A percentile compares a stretch with the other conserved stretches of the same genome.
These are phyloP conservation scores for Russula abietina DNA, from an alignment of 768 basidiomycete species.

Conservation along the genomic window DNA sequence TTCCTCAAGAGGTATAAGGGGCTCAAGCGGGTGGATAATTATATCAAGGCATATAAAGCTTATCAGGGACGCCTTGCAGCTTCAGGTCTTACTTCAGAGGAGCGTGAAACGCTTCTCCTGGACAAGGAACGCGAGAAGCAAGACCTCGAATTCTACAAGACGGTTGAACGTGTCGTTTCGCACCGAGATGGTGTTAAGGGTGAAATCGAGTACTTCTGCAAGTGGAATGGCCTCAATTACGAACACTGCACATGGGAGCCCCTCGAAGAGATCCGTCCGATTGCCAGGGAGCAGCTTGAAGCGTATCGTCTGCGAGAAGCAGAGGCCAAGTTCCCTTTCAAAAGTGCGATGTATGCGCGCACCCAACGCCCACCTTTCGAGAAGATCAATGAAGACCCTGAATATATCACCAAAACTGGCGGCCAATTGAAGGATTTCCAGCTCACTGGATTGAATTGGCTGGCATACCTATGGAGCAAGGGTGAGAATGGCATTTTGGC, in stretches of 20 bases:
- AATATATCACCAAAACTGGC: conserved; percentile 71
- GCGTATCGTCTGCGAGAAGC: conserved; percentile 72
- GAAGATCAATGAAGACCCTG: conserved; percentile 83
- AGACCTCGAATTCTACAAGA: conserved; percentile 84
- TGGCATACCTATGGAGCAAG: conserved; percentile 93
- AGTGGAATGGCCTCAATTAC: conserved; percentile 92
- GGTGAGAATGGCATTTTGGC: conserved; percentile 96
- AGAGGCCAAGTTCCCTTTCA: conserved; percentile 78
- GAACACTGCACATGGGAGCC: conserved; percentile 95
- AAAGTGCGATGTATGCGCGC: conserved; percentile 63
- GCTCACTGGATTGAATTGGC: conserved; percentile 95
- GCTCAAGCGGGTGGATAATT: conserved; percentile 96
- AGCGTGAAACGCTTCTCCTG: conserved; percentile 80
- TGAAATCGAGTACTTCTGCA: conserved; percentile 86
- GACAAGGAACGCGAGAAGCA: conserved; percentile 90
- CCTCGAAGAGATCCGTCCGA: conserved; percentile 69
- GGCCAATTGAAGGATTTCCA: conserved; percentile 96
- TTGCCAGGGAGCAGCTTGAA: conserved; percentile 72
- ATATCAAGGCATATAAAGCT: conserved; percentile 83
- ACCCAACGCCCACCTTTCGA: conserved; percentile 70
- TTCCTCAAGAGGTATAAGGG: conserved; percentile 94
- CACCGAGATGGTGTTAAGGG: conserved; percentile 57
- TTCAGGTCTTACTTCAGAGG: conserved; percentile 73
- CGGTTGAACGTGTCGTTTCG: conserved; percentile 84
- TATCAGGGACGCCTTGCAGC: conserved; percentile 63